Evolutionary conservation across 2,329 filamentous ascomycete species (phyloP), one percentile per base, ranked within the genome.

Genomic region (Karstenula rhodostoma): DNA sequence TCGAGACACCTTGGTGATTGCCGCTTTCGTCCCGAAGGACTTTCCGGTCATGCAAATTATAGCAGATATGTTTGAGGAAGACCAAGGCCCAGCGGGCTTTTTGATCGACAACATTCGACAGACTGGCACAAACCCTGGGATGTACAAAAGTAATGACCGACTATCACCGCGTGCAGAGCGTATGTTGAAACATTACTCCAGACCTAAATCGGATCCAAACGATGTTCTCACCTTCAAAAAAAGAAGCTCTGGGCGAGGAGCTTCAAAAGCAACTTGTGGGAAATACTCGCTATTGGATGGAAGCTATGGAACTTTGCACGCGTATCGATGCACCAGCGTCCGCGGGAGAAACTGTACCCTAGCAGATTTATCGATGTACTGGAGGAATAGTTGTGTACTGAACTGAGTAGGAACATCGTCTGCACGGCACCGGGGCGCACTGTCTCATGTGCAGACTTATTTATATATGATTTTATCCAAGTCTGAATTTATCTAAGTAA

Each of bases 41-140:
- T 60, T 70, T 27, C 68, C 68, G 0, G 27, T 71, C 17, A 49
- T 66, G 40, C 69, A 68, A 48, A 64, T 71, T 10, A 27, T 65
- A 1, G 64, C 66, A 2, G 68, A 71, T 46, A 17, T 63, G 40
- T 43, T 33, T 7, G 35, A 44, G 10, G 32, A 43, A n/a, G 49
- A 19, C 2, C n/a, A 54, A 12, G 52, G 58, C 12, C 59, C 61
- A 1, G 61, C 61, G 8, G 61, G 42, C 12, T 58, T 66, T 25
- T 43, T 62, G 2, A 35, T 42, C 35, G 63, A 64, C 23, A 57
- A 46, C 33, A 40, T 63, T 22, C 33, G 48, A 2, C 27, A 19
- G 2, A 37, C 2, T 3, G 40, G 25, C 8, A 2, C 25, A 10
- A 17, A 37, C 4, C 49, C 29, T 1, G 27, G 32, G 4, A 52